Evolutionary conservation across 2,329 filamentous ascomycete genomes (phyloP), one percentile per base, ranked within the genome.

Genomic region (Neocatenulostroma microsporum): DNA sequence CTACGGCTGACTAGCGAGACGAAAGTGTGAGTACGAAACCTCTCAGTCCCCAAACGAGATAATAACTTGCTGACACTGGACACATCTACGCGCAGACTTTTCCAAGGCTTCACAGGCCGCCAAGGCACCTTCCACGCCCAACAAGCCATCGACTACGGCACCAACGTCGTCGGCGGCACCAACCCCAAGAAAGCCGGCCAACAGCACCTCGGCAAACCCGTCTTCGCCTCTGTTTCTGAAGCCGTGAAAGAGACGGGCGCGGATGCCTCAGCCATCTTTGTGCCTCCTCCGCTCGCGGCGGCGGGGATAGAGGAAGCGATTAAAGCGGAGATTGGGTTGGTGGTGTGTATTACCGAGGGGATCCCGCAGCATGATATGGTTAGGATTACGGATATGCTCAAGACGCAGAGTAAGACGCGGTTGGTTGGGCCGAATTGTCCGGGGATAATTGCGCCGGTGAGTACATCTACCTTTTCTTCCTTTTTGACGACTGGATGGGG

Each of bases 311-410:
- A 96, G 70, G 91, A 98, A 72, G 91, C 91, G 54, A 80, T 98
- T 60, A 70, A 74, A 54, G 91, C 91, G 51, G 91, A 98, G 70
- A 81, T 98, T 42, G 85, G 87, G 49, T 79, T 98, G 46, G 84
- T 93, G 55, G 91, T 98, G 57, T 95, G 88, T 66, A 96, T 96
- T 60, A 96, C 89, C 44, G 89, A 96, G 74, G 89, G 89, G 62
- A 95, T 95, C 56, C 89, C 88, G 53, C 89, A 95, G 69, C 87
- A 95, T 67, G 88, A 98, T 72, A 98, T 98, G 91, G 87, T 96
- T 56, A 87, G 89, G 70, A 94, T 96, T 67, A 95, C 91, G 63
- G 80, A 87, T 65, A 94, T 96, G 66, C 78, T 98, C 63, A 96
- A 95, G 78, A 85, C 88, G 38, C 91, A 98, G 72, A 80, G 72